These are phyloP conservation scores for Ogataea siamensis DNA, from an alignment of 805 yeast species.

Conservation along the genomic window DNA sequence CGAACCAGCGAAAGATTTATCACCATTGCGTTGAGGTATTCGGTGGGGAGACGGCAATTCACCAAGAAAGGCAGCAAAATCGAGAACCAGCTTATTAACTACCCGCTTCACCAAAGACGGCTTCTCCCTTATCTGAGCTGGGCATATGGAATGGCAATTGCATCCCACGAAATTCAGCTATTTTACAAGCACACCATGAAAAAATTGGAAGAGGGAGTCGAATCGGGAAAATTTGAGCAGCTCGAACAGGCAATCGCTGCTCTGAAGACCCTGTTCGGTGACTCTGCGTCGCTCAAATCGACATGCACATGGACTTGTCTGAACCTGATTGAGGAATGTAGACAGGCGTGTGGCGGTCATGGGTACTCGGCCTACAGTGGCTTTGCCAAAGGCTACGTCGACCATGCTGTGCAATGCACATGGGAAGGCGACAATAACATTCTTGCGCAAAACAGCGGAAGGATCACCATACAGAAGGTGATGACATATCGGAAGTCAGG, in stretches of 20 bases:
- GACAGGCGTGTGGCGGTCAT: constrained; percentile 96
- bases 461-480: constrained; percentile 60
- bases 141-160: constrained; percentile 72
- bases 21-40: constrained; percentile 85
- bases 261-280: constrained; percentile 75
- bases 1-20: constrained; percentile 75
- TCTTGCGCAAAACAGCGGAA: constrained; percentile 79
- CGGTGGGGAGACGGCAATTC: constrained; percentile 88
- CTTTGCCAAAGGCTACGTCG: constrained; percentile 82
- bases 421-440: constrained; percentile 98
- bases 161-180: constrained; percentile 57
- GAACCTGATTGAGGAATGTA: constrained; percentile 77
- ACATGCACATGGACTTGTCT: constrained; percentile 86
- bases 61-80: constrained; percentile 39
- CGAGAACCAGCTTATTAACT: constrained; percentile 77
- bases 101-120: constrained; percentile 86
- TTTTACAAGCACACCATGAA: constrained; percentile 50
- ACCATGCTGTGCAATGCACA: constrained; percentile 97
- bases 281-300: constrained; percentile 86
- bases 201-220: constrained; percentile 53
- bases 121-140: constrained; percentile 81
- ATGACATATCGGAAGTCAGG: constrained; percentile 38
- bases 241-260: constrained; percentile 50
- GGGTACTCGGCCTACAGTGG: constrained; percentile 94
- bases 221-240: constrained; percentile 44